Base-by-base conservation (phyloP, 768 basidiomycete genomes). In the Steccherinum ochraceum region DNA sequence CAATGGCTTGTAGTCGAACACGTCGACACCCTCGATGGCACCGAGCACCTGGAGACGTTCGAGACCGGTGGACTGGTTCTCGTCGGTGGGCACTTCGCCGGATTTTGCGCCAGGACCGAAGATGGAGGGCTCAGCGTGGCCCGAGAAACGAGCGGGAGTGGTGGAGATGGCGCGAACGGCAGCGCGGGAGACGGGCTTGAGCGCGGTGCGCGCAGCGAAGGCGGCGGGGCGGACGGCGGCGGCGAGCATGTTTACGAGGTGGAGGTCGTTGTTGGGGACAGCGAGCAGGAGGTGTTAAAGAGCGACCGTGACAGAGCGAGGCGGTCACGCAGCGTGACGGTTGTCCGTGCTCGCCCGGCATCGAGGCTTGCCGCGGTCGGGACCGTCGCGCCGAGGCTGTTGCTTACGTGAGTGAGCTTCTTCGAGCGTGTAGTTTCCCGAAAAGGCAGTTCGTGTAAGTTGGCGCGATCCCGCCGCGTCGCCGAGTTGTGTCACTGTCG, bases 21-120 rank as follows among this genome's bases (percentile, higher is more conserved):
- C 80, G 41, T 90, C 84, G 48, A 93, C 71, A 49, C 93, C 94
- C 68, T 92, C 83, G 62, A 93, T 72, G 55, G 92, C 85, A 63
- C 88, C 93, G 48, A 97, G 72, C 45, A 96, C 73, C 71, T 99
- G 91, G 64, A 96, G 82, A 69, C 95, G 91, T 69, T 97, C 94
- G 50, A 97, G 76, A 81, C 95, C 95, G 59, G 95, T 99, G 13
- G 94, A 82, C 71, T 99, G 95, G 56, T 89, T 80, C 56, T 84
- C 75, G 70, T 92, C 89, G 52, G 87, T 88, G 48, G 93, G 84
- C 56, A 92, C 80, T 59, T 82, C 77, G 47, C 89, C 86, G 24
- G 80, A 51, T 65, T 86, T 83, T 61, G 77, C 80, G 64, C 90
- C 90, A 46, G 77, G 62, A 56, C 90, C 89, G 57, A 73, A 85